Percentiles rank a stretch among this genome's conserved stretches.
Conservation (phyloP, 23 red algal genomes). For the Gracilaria domingensis region DNA sequence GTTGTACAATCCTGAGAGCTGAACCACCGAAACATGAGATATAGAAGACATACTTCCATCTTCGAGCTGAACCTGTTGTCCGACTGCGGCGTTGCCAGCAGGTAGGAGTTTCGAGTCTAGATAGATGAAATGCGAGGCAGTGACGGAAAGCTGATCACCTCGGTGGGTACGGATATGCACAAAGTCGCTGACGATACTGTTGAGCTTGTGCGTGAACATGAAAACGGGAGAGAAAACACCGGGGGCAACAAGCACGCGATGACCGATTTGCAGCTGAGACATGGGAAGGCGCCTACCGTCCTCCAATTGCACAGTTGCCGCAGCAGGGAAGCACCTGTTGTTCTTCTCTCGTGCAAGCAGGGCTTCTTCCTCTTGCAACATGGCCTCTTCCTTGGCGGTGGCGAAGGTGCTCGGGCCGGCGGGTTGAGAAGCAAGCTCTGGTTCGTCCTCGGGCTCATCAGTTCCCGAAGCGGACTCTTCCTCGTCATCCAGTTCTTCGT, state of each 20-base stretch:
- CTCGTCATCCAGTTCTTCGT: neutral
- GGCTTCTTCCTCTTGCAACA: constrained; percentile 1
- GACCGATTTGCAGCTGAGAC: constrained; percentile 53
- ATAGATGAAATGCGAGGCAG: constrained; percentile 77
- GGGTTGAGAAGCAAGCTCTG: neutral
- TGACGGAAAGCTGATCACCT: constrained; percentile 50
- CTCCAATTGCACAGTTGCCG: constrained; percentile 68
- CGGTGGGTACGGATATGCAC: constrained; percentile 40
- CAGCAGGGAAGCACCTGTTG: constrained; percentile 59
- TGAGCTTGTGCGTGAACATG: constrained; percentile 63
- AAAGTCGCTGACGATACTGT: constrained; percentile 32
- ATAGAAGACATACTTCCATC: constrained; percentile 41
- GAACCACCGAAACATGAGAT: constrained; percentile 34
- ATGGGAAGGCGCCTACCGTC: constrained; percentile 56
- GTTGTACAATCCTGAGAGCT: constrained; percentile 39
- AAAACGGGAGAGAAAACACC: constrained; percentile 57
- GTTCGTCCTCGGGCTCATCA: constrained; percentile 12
- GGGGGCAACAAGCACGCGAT: constrained; percentile 48
- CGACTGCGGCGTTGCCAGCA: constrained; percentile 47
- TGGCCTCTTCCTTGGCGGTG: constrained; percentile 10
- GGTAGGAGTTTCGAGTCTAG: constrained; percentile 45
- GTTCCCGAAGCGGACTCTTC: constrained; percentile 15
- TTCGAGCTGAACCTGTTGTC: constrained; percentile 43
- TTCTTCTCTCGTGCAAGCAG: constrained; percentile 7
- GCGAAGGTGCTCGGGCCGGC: neutral